Percentiles rank a stretch among this genome's conserved stretches.
Conservation (phyloP, 306 rosid species). For the Medicago lupulina region DNA sequence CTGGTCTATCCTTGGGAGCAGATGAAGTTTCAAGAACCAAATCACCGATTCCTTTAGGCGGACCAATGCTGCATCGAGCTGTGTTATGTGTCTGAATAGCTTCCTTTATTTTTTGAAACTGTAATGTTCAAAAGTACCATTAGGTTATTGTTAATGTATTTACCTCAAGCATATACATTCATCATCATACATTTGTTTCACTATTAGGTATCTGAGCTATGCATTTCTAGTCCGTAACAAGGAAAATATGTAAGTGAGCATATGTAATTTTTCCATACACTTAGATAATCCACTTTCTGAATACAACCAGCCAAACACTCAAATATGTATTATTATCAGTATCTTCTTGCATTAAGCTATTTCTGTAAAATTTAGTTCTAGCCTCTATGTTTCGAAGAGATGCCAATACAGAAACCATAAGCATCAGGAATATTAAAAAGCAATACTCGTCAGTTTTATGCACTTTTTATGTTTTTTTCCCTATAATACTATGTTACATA, state of each 20-base stretch:
- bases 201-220: constrained; percentile 1
- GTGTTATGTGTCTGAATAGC: constrained; percentile 88
- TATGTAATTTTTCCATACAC: background rate
- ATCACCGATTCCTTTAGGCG: constrained; percentile 78
- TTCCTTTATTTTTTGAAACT: constrained; percentile 98
- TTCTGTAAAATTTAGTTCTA: constrained; percentile 1
- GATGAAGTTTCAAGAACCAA: constrained; percentile 57
- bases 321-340: background rate
- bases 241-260: background rate
- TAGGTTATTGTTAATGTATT: constrained; percentile 18
- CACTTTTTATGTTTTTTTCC: background rate
- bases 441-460: constrained; percentile 8
- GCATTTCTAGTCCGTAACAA: background rate
- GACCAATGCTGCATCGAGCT: constrained; percentile 98
- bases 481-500: background rate
- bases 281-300: background rate
- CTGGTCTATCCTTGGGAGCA: constrained; percentile 58
- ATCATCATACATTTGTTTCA: constrained; percentile 22
- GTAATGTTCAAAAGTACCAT: constrained; percentile 45
- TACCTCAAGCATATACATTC: constrained; percentile 6
- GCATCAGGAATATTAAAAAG: background rate
- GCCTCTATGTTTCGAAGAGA: background rate
- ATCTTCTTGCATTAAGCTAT: constrained; percentile 3
- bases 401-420: background rate
- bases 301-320: background rate